These are phyloP conservation scores for Microdochium trichocladiopsis DNA, from an alignment of 2,329 filamentous ascomycete genomes.

Conservation along the genomic window DNA sequence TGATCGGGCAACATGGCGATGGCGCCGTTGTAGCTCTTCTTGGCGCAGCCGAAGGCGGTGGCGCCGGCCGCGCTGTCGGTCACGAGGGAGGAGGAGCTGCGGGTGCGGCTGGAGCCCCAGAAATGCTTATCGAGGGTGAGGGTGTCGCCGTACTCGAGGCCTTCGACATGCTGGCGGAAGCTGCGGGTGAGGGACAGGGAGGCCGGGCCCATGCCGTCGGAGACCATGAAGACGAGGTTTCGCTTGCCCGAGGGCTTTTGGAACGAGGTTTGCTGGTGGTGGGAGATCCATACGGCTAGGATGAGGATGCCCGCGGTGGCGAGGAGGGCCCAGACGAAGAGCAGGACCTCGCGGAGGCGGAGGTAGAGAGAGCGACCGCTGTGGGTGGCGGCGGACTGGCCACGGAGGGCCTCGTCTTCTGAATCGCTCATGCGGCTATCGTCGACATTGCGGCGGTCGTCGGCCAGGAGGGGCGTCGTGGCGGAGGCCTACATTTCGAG, in stretches of 20 bases:
- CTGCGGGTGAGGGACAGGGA: constrained; percentile 80
- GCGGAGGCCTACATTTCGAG: constrained; percentile 11
- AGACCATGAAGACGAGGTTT: constrained; percentile 98
- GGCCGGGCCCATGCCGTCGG: constrained; percentile 95
- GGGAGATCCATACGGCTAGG: constrained; percentile 70
- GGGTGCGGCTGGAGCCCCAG: constrained; percentile 82
- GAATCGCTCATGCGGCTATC: constrained; percentile 11
- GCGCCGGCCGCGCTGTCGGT: constrained; percentile 97
- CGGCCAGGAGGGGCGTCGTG: constrained; percentile 21
- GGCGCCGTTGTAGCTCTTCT: constrained; percentile 95
- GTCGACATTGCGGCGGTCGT: constrained; percentile 13
- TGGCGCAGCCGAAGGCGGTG: constrained; percentile 87
- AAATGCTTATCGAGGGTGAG: constrained; percentile 81
- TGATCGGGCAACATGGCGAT: constrained; percentile 84
- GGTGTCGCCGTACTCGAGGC: constrained; percentile 66
- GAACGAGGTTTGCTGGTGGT: constrained; percentile 48
- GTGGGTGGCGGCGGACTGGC: constrained; percentile 15
- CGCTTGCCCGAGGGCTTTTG: constrained; percentile 57
- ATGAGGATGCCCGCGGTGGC: constrained; percentile 75
- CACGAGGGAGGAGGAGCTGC: constrained; percentile 76
- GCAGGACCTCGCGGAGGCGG: constrained; percentile 60
- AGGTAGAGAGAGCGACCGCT: constrained; percentile 16
- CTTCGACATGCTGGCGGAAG: constrained; percentile 72
- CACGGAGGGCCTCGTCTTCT: constrained; percentile 27
- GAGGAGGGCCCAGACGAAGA: constrained; percentile 77